Conservation (phyloP, 441 rosid species). For the Pelargonium australe region DNA sequence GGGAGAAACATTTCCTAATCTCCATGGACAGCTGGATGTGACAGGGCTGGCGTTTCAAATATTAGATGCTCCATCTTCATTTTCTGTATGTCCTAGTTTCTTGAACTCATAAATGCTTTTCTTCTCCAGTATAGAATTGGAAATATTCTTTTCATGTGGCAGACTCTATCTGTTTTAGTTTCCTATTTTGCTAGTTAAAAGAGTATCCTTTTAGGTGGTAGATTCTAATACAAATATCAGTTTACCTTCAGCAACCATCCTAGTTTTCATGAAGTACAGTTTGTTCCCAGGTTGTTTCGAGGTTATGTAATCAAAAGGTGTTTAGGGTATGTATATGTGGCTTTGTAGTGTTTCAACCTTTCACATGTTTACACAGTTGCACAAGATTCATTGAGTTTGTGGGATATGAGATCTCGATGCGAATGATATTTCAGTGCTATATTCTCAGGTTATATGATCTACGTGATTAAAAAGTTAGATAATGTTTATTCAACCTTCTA, state of each 20-base stretch:
- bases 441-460: background rate
- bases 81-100: slow-evolving; percentile 59
- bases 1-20: slow-evolving; percentile 89
- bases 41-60: slow-evolving; percentile 82
- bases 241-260: background rate
- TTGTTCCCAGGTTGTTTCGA: background rate
- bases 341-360: background rate
- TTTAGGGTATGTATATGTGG: background rate
- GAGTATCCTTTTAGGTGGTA: background rate
- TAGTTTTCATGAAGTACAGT: background rate
- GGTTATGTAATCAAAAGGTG: background rate
- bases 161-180: background rate
- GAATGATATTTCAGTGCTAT: background rate
- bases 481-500: background rate
- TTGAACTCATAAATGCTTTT: slow-evolving; percentile 18
- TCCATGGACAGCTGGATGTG: slow-evolving; percentile 94
- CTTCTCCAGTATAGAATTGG: slow-evolving; percentile 16
- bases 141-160: slow-evolving; percentile 14
- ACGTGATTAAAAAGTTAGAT: background rate
- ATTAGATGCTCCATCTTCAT: slow-evolving; percentile 82
- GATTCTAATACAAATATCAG: background rate
- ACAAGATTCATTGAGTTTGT: background rate
- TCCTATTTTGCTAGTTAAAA: background rate
- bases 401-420: background rate
- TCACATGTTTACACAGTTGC: background rate